These are phyloP conservation scores for Pseudognaphalium luteoalbum DNA, from an alignment of 129 eudicot genomes.

Conservation along the genomic window DNA sequence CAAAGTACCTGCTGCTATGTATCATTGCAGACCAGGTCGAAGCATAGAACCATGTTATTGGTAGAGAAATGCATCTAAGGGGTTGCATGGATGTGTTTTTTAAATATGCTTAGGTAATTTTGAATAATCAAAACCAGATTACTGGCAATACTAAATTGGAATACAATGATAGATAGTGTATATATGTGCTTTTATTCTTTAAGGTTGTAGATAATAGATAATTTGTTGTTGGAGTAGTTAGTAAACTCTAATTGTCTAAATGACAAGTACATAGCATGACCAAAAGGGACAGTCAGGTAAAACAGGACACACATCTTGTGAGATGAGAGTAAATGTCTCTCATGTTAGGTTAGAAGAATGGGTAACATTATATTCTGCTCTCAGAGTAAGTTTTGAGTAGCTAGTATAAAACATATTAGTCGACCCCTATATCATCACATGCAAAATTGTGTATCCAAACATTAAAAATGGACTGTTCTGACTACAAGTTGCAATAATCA, in stretches of 20 bases:
- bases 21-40: not conserved
- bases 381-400: not conserved
- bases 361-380: not conserved
- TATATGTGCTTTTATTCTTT: not conserved
- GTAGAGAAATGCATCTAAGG: conserved; percentile 1
- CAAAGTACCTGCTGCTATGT: not conserved
- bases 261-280: not conserved
- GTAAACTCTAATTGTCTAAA: not conserved
- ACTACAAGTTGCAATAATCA: not conserved
- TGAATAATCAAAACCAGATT: not conserved
- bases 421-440: not conserved
- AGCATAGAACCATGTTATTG: not conserved
- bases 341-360: not conserved
- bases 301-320: not conserved
- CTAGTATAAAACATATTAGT: not conserved
- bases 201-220: not conserved
- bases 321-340: not conserved
- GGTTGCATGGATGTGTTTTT: not conserved
- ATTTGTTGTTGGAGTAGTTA: not conserved
- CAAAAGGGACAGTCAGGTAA: not conserved
- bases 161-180: not conserved
- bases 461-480: not conserved
- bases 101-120: not conserved
- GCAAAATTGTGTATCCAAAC: not conserved
- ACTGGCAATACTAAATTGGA: not conserved